Percentiles rank a stretch among this genome's conserved stretches.
Evolutionary conservation across 2,329 filamentous ascomycete species (phyloP).

Genomic region (Trichoderma brevicompactum): DNA sequence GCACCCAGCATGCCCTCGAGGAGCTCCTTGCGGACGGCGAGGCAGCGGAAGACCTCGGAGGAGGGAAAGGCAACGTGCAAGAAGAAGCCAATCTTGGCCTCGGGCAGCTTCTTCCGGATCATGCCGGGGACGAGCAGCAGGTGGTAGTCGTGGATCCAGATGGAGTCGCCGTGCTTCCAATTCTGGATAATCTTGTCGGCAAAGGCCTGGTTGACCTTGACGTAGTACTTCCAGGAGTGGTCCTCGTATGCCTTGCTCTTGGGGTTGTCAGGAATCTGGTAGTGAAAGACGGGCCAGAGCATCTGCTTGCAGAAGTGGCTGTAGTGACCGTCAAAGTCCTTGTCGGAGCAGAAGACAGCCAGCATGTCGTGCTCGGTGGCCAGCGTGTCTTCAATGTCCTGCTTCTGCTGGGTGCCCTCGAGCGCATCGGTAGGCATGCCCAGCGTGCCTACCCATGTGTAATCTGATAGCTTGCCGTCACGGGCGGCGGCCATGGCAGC

Average conservation of each 20-base stretch:
- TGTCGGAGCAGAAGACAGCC: slow-evolving; percentile 84
- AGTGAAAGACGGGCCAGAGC: slow-evolving; percentile 96
- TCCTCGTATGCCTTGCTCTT: slow-evolving; percentile 99
- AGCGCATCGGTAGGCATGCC: slow-evolving; percentile 93
- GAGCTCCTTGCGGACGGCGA: slow-evolving; percentile 83
- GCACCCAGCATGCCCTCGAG: slow-evolving; percentile 92
- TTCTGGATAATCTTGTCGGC: slow-evolving; percentile 87
- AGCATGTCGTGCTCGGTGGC: slow-evolving; percentile 82
- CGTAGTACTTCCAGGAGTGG: slow-evolving; percentile 94
- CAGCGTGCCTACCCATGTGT: slow-evolving; percentile 88
- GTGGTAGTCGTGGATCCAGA: slow-evolving; percentile 98
- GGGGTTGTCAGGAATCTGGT: slow-evolving; percentile 95
- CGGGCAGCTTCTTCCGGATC: slow-evolving; percentile 86
- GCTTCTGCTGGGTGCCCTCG: slow-evolving; percentile 71
- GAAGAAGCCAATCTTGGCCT: slow-evolving; percentile 96
- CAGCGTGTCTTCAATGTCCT: slow-evolving; percentile 81
- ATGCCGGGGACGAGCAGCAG: slow-evolving; percentile 85
- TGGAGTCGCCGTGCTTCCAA: slow-evolving; percentile 90
- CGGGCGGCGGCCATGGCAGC: slow-evolving; percentile 79
- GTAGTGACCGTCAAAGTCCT: slow-evolving; percentile 93
- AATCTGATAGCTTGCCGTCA: slow-evolving; percentile 70
- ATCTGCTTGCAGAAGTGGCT: slow-evolving; percentile 97
- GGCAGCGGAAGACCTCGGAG: slow-evolving; percentile 91
- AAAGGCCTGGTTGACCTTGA: slow-evolving; percentile 89
- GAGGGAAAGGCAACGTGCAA: slow-evolving; percentile 94